Conservation (phyloP, 495 filamentous ascomycete genomes). For the Aspergillus sclerotioniger region DNA sequence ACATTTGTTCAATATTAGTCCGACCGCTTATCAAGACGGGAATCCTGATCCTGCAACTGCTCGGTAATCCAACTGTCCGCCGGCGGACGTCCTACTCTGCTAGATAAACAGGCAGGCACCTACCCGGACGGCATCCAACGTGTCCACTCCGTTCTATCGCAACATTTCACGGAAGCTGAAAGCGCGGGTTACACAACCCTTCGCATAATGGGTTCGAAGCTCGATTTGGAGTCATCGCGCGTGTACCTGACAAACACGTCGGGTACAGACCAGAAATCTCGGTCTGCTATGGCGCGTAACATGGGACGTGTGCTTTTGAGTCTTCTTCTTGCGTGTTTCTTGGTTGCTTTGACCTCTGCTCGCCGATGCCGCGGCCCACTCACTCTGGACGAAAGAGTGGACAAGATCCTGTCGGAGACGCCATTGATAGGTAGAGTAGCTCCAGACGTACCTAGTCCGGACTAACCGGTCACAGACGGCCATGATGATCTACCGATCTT, state of each 20-base stretch:
- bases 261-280: not conserved
- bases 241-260: not conserved
- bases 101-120: not conserved
- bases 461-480: conserved; percentile 61
- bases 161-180: not conserved
- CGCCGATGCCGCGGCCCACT: conserved; percentile 8
- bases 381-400: conserved; percentile 63
- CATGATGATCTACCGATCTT: conserved; percentile 86
- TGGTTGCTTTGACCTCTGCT: conserved; percentile 1
- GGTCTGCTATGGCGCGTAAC: not conserved
- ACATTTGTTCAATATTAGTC: not conserved
- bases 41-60: not conserved
- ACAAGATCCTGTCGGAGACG: conserved; percentile 65
- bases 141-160: not conserved
- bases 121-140: not conserved
- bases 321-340: not conserved
- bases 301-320: not conserved
- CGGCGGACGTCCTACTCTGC: not conserved
- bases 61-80: not conserved
- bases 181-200: not conserved
- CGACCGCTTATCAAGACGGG: not conserved
- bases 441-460: no score
- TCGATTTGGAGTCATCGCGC: not conserved
- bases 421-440: conserved; percentile 69
- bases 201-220: not conserved